Percentiles rank a stretch among this genome's conserved stretches.
Conservation (phyloP, 345 rosid species). For the Stellera chamaejasme region DNA sequence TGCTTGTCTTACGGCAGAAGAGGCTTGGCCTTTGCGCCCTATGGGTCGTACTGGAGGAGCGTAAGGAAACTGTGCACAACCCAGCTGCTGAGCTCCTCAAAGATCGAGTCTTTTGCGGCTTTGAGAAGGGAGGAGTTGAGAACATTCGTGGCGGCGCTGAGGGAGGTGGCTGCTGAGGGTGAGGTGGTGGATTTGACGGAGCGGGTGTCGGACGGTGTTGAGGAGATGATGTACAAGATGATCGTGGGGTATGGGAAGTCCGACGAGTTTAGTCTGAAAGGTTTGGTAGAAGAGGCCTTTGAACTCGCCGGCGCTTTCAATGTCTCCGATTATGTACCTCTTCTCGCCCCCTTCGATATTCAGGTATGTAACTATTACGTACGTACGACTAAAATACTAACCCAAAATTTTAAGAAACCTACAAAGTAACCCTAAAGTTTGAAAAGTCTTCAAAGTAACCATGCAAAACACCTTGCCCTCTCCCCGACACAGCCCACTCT, state of each 20-base stretch:
- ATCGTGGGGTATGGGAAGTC: not conserved
- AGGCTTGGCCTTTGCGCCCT: not conserved
- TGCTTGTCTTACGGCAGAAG: not conserved
- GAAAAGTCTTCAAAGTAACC: not conserved
- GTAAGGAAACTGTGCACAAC: not conserved
- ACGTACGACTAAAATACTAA: not conserved
- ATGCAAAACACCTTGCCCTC: not conserved
- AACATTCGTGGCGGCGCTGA: not conserved
- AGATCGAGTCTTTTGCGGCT: not conserved
- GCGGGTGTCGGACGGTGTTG: not conserved
- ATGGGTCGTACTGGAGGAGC: constrained; percentile 3
- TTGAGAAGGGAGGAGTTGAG: not conserved
- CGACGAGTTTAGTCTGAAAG: constrained; percentile 6
- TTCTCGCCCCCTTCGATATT: constrained; percentile 12
- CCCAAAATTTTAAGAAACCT: too few relatives aligned
- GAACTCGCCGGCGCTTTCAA: constrained; percentile 15
- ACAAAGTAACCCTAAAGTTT: too few relatives aligned
- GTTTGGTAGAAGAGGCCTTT: constrained; percentile 5
- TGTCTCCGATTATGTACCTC: constrained; percentile 14
- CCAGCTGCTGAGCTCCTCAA: not conserved
- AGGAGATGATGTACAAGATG: not conserved
- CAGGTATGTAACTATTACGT: too few relatives aligned
- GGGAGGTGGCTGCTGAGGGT: not conserved
- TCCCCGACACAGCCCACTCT: not conserved
- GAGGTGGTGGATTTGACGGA: not conserved